phyloP scores from a whole-genome alignment of 208 protist genomes.

The Acanthamoeba rhysodes region DNA sequence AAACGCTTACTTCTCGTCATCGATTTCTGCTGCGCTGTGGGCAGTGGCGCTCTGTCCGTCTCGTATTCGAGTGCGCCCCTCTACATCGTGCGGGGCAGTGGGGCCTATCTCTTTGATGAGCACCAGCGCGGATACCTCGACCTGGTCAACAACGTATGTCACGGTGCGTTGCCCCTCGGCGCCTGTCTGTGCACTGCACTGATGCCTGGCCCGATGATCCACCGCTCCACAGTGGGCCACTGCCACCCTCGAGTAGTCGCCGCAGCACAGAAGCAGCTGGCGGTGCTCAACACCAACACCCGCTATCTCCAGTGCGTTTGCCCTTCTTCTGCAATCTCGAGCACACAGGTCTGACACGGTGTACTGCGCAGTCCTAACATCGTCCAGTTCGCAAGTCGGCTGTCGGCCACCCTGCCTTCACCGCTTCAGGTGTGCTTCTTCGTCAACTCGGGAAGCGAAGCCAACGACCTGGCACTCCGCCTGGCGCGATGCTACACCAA shows the following conservation, averaged over 20 bases:
- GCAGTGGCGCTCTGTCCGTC: conserved; percentile 51
- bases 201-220: not conserved
- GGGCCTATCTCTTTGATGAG: conserved; percentile 56
- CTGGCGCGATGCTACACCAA: conserved; percentile 85
- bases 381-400: conserved; percentile 50
- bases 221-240: conserved; percentile 82
- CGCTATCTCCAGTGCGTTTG: conserved; percentile 84
- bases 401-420: conserved; percentile 82
- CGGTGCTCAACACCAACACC: conserved; percentile 88
- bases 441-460: conserved; percentile 92
- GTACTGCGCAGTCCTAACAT: conserved; percentile 64
- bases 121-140: conserved; percentile 54
- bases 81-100: conserved; percentile 31
- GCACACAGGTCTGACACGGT: not conserved
- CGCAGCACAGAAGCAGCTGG: conserved; percentile 85
- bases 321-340: too few relatives aligned
- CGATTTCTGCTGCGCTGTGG: not conserved
- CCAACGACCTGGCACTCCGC: conserved; percentile 91
- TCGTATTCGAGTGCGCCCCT: conserved; percentile 44
- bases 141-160: conserved; percentile 70
- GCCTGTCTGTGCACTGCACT: not conserved
- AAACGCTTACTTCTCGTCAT: not conserved
- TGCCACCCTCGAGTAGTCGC: conserved; percentile 86
- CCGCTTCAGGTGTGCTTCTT: conserved; percentile 85
- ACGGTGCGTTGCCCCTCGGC: not conserved